Percentiles rank a stretch among this genome's conserved stretches.
These are phyloP conservation scores for Stephania cephalantha DNA, from an alignment of 164 flowering plant species.

Conservation along the genomic window DNA sequence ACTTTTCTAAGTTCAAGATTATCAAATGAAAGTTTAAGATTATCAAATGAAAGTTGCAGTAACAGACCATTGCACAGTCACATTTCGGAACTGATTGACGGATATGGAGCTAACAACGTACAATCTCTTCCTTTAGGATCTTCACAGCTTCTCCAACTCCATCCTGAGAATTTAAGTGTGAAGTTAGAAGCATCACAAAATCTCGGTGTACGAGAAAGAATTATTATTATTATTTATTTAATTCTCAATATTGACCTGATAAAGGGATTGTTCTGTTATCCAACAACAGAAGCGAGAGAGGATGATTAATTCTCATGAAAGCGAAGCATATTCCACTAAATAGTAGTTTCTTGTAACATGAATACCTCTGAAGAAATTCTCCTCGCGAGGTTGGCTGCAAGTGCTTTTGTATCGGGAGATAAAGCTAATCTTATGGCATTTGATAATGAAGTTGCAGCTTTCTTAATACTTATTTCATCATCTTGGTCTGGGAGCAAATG, in stretches of 20 bases:
- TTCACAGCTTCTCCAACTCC: slow-evolving; percentile 61
- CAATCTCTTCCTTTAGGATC: slow-evolving; percentile 45
- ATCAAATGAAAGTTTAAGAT: not conserved
- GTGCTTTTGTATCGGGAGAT: slow-evolving; percentile 45
- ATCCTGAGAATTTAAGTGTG: slow-evolving; percentile 34
- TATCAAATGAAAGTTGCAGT: not conserved
- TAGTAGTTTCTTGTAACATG: not conserved
- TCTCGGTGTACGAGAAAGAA: not conserved
- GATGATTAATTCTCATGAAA: not conserved
- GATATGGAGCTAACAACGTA: not conserved
- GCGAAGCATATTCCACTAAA: not conserved
- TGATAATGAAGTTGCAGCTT: slow-evolving; percentile 46
- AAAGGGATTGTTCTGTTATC: too few relatives aligned
- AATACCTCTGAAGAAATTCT: slow-evolving; percentile 64
- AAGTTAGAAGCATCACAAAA: not conserved
- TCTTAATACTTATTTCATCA: slow-evolving; percentile 34
- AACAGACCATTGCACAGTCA: not conserved
- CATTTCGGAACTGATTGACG: not conserved
- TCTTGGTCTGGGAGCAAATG: slow-evolving; percentile 55
- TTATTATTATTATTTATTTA: too few relatives aligned
- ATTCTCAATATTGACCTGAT: too few relatives aligned
- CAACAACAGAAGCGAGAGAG: too few relatives aligned
- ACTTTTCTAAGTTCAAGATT: not conserved
- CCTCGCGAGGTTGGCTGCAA: slow-evolving; percentile 51
- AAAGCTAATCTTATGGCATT: slow-evolving; percentile 48